Conservation (phyloP, 2,329 filamentous ascomycete species). For the Xylariaceae sp. region DNA sequence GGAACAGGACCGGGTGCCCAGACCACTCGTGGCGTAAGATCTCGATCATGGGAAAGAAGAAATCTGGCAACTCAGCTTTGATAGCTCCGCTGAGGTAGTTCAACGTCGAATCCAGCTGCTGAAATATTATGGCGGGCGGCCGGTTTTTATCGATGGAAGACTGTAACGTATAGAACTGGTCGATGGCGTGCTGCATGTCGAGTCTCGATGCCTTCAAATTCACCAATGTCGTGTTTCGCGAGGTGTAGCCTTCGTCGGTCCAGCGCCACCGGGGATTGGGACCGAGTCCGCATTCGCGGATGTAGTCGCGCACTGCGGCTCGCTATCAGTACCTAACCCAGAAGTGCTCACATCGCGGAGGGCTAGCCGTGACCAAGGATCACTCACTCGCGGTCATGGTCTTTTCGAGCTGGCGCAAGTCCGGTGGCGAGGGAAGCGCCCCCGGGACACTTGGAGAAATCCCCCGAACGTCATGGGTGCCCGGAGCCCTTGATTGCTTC, state of each 20-base stretch:
- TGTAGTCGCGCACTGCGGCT: slow-evolving; percentile 13
- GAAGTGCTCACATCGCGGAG: background rate
- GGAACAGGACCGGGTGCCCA: slow-evolving; percentile 11
- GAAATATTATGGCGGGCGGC: slow-evolving; percentile 13
- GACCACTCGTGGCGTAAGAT: slow-evolving; percentile 18
- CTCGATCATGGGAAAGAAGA: slow-evolving; percentile 18
- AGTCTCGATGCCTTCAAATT: slow-evolving; percentile 7
- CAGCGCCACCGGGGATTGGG: slow-evolving; percentile 12
- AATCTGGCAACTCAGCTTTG: slow-evolving; percentile 14
- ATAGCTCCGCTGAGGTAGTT: slow-evolving; percentile 14
- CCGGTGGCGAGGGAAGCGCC: slow-evolving; percentile 13
- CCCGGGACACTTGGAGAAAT: slow-evolving; percentile 1
- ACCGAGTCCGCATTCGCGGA: slow-evolving; percentile 11
- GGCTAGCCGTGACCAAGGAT: background rate
- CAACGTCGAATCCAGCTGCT: slow-evolving; percentile 14
- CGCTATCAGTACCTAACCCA: no score
- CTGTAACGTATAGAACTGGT: slow-evolving; percentile 17
- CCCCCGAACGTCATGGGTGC: background rate
- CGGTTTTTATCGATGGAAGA: slow-evolving; percentile 11
- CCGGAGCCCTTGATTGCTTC: background rate
- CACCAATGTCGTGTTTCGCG: slow-evolving; percentile 2
- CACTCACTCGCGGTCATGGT: slow-evolving; percentile 16
- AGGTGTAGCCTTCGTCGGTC: slow-evolving; percentile 9
- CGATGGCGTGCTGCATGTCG: slow-evolving; percentile 14
- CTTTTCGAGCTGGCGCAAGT: slow-evolving; percentile 15